Evolutionary conservation across 352 stramenopile species (phyloP), one percentile per base, ranked within the genome.

Genomic region (Phytophthora pistaciae): DNA sequence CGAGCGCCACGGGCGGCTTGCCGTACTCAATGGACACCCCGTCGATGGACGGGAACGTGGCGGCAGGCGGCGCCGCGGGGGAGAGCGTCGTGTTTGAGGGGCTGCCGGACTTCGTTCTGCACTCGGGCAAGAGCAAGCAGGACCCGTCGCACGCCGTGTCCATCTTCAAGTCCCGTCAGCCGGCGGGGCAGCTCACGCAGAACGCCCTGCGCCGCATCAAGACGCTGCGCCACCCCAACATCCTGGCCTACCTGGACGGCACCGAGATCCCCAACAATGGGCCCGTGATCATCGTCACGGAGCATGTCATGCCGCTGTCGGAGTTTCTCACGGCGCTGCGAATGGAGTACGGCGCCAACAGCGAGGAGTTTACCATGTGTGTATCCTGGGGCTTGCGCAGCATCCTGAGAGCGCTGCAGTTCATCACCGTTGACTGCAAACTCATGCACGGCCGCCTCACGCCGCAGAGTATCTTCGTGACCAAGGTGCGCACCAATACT

Each of bases 391-490:
- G 97, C 0, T 71, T 99, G 42, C 88, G 97, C 60, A 97, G 88
- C 66, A 73, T 99, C n/a, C 77, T 99, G 20, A 80, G 95, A 46
- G 96, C 91, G 25, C 80, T 99, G 18, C 85, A 94, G 55, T 99
- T 99, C 73, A 82, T 99, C 40, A 98, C 97, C 58, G 83, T 88
- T 20, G 95, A 98, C 75, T 98, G 95, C 76, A 98, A 98, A 76
- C 78, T 99, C 8, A 68, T 97, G 48, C 97, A 99, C 70, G 95
- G 96, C 23, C 91, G 91, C 56, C 54, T 99, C 16, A 91, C 80
- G 23, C 95, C 95, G 4, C 77, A 94, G 38, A 97, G 91, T 42
- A 94, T 99, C 54, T 98, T 98, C 67, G 97, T 99, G 1, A 99
- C 96, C 10, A 94, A 93, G 78, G 85, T 93, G 49, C 13, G 29